phyloP scores from a whole-genome alignment of 176 grass and related monocot genomes.

The Hsuehochloa calcarea region DNA sequence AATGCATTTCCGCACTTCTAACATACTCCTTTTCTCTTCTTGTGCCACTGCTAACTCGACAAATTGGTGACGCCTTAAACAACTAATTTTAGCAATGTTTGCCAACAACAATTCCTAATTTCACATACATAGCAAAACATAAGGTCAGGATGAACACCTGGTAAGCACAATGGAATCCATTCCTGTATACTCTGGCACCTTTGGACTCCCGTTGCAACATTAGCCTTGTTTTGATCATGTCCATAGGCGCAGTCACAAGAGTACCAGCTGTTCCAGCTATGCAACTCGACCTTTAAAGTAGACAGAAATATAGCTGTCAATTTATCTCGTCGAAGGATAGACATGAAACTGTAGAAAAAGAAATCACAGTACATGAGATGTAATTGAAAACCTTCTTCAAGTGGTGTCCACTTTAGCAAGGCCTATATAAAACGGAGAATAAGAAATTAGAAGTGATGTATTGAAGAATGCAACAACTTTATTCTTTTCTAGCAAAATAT shows the following conservation, averaged over 20 bases:
- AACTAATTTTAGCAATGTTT: not conserved
- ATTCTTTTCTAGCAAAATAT: constrained; percentile 9
- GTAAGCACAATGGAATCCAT: constrained; percentile 91
- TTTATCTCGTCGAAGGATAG: constrained; percentile 32
- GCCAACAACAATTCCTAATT: not conserved
- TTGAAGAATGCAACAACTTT: not conserved
- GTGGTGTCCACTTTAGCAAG: constrained; percentile 71
- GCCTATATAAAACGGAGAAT: constrained; percentile 45
- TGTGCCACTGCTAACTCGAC: not conserved
- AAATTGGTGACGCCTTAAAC: not conserved
- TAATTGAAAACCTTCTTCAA: constrained; percentile 84
- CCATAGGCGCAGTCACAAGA: constrained; percentile 73
- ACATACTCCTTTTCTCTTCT: constrained; percentile 1
- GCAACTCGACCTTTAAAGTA: constrained; percentile 77
- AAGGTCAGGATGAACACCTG: constrained; percentile 53
- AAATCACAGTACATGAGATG: constrained; percentile 92
- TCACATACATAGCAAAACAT: not conserved
- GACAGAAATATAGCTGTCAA: constrained; percentile 38
- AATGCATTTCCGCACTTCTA: constrained; percentile 22
- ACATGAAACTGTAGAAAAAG: constrained; percentile 23
- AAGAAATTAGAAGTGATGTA: not conserved
- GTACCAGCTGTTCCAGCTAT: constrained; percentile 85
- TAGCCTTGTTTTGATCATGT: constrained; percentile 95
- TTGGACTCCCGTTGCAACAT: constrained; percentile 74
- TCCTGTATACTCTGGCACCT: constrained; percentile 63